phyloP scores from a whole-genome alignment of 2,329 filamentous ascomycete genomes.

The Ploettnerulaceae sp. region DNA sequence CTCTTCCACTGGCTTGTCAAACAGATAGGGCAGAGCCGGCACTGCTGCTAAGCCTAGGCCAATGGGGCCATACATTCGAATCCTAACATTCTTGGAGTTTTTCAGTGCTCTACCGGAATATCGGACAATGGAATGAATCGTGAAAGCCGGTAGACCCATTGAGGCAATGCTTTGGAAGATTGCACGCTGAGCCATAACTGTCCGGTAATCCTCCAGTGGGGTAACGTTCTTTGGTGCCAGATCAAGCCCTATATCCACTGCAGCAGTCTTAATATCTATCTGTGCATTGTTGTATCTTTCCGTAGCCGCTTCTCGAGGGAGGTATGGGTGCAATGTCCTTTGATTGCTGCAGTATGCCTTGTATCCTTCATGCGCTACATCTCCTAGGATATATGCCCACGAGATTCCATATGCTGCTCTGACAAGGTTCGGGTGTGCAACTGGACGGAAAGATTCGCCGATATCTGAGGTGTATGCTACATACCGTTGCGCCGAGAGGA shows the following conservation, averaged over 20 bases:
- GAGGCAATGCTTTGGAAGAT: constrained; percentile 87
- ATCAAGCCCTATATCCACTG: constrained; percentile 13
- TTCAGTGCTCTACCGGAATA: constrained; percentile 88
- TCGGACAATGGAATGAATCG: constrained; percentile 63
- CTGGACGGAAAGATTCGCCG: constrained; percentile 89
- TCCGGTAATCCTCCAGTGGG: constrained; percentile 82
- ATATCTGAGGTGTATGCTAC: constrained; percentile 97
- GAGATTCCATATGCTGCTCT: constrained; percentile 82
- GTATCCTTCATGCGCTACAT: constrained; percentile 90
- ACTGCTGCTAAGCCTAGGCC: constrained; percentile 75
- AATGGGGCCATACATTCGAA: constrained; percentile 87
- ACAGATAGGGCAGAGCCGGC: constrained; percentile 76
- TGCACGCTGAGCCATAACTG: constrained; percentile 85
- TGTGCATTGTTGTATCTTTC: constrained; percentile 33
- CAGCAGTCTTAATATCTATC: constrained; percentile 14
- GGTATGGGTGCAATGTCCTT: constrained; percentile 62
- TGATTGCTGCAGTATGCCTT: constrained; percentile 91
- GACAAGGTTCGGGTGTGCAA: constrained; percentile 81
- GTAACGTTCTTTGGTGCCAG: constrained; percentile 46
- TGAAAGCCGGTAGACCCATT: constrained; percentile 55
- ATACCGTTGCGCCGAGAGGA: constrained; percentile 88
- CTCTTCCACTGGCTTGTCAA: constrained; percentile 88
- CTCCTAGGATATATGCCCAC: constrained; percentile 87
- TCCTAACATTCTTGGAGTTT: constrained; percentile 64
- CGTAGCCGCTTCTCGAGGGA: constrained; percentile 39